Base-by-base conservation (phyloP, 176 grass and related monocot species). In the Luzula sylvatica region DNA sequence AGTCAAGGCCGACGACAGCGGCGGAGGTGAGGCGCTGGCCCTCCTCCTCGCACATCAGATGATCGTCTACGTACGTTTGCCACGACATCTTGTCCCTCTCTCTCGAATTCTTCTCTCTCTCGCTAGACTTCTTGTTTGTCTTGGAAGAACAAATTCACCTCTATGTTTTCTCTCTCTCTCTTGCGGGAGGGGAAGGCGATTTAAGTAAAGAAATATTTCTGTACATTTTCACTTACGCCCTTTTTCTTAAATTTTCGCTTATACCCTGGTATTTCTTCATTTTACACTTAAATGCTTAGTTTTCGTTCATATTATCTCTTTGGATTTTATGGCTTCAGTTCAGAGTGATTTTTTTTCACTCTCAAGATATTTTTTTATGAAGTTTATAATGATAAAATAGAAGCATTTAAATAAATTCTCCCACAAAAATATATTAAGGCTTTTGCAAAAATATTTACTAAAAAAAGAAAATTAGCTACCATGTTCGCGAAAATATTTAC, bases 31-130 rank as follows among this genome's bases (percentile, higher is more conserved):
- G 83, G 52, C 66, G 64, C 38, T 87, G 69, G 13, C 78, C 73
- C 12, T 87, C 83, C 46, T 70, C 51, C 16, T 87, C 78, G 83
- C 72, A 66, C 83, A 87, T 78, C 56, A 82, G 73, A 68, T 87
- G 78, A 32, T 87, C 83, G 48, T 87, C 83, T 3, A 87, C 78
- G 69, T 87, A 87, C 15, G 32, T 50, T 67, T 87, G 78, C 83
- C 83, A 87, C 58, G 83, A 87, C 83, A 87, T 87, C 72, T 58
- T 76, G 46, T 4, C 20, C 25, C 11, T 46, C 25, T 46, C 42
- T 13, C 11, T 5, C 16, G 26, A 2, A 9, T 50, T 28, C 15
- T 5, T 49, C 17, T 20, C 18, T 17, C 11, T 59, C 17, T 20
- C 9, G 23, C 22, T 15, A 39, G 30, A 21, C 1, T 1, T 28